phyloP scores from a whole-genome alignment of 2,329 filamentous ascomycete species.

The Elsinoe necatrix region DNA sequence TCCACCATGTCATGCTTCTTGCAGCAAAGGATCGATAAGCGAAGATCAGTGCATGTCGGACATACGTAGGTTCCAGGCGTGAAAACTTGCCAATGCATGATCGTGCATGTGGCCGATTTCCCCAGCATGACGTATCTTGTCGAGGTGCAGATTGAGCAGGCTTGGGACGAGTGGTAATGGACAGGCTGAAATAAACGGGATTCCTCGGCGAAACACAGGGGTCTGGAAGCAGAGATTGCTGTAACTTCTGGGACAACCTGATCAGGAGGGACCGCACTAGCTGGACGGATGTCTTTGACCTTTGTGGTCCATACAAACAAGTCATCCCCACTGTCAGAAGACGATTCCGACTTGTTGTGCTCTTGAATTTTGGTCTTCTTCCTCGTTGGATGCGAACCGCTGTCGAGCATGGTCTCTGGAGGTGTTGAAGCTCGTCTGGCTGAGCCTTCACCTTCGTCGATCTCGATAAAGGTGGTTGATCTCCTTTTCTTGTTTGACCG shows the following conservation, averaged over 20 bases:
- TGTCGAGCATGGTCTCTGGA: neutral
- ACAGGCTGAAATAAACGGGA: neutral
- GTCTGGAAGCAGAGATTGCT: neutral
- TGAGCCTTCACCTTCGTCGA: no score
- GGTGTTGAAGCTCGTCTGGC: no score
- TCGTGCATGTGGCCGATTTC: constrained; percentile 25
- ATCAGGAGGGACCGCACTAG: no score
- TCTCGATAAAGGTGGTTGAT: neutral
- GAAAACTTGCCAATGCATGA: constrained; percentile 29
- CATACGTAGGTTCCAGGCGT: constrained; percentile 22
- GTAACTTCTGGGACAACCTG: neutral
- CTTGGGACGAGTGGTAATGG: neutral
- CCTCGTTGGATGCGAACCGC: neutral
- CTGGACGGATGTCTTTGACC: no score
- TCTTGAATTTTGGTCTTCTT: neutral
- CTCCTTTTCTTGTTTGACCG: neutral
- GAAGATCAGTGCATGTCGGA: constrained; percentile 28
- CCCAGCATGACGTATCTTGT: neutral
- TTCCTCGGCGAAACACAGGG: neutral
- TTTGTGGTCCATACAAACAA: neutral
- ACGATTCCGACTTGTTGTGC: neutral
- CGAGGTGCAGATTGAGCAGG: constrained; percentile 4
- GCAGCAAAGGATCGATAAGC: constrained; percentile 32
- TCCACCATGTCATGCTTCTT: constrained; percentile 25
- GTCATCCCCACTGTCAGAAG: neutral